Conservation (phyloP, 768 basidiomycete genomes). For the Auriscalpium microsporum region DNA sequence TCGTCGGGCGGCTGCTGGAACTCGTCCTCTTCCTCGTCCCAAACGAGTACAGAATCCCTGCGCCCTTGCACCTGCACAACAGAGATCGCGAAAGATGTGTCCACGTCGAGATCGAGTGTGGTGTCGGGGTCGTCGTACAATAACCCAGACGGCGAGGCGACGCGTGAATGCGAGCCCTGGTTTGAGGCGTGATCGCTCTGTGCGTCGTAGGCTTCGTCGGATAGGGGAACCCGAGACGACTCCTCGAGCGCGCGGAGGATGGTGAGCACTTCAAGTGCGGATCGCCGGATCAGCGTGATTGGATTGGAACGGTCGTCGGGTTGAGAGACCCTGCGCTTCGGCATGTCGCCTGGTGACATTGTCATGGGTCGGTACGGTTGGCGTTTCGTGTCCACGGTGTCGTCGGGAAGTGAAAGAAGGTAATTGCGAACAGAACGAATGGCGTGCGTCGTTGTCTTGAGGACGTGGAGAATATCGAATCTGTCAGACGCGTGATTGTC, state of each 20-base stretch:
- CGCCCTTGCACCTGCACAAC: conserved; percentile 62
- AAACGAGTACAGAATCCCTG: conserved; percentile 60
- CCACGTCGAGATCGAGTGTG: conserved; percentile 38
- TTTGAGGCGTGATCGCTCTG: conserved; percentile 52
- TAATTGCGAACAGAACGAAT: conserved; percentile 82
- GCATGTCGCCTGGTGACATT: conserved; percentile 25
- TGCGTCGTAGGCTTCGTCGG: conserved; percentile 77
- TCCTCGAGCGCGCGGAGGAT: conserved; percentile 79
- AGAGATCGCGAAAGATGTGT: conserved; percentile 59
- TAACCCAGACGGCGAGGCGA: conserved; percentile 32
- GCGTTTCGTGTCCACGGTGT: conserved; percentile 41
- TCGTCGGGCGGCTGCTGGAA: conserved; percentile 39
- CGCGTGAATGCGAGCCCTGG: conserved; percentile 28
- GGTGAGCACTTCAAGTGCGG: conserved; percentile 78
- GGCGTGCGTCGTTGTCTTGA: conserved; percentile 73
- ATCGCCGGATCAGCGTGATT: conserved; percentile 59
- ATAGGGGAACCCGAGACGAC: conserved; percentile 60
- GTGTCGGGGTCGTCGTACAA: conserved; percentile 20
- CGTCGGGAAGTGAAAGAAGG: conserved; percentile 72
- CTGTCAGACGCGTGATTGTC: conserved; percentile 2
- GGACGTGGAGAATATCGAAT: conserved; percentile 60
- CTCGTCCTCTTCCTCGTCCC: conserved; percentile 61
- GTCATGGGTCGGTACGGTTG: conserved; percentile 46
- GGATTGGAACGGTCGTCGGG: conserved; percentile 43
- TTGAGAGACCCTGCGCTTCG: conserved; percentile 28